Base-by-base conservation (phyloP, 176 grass and related monocot genomes). In the Oryza brachyantha region DNA sequence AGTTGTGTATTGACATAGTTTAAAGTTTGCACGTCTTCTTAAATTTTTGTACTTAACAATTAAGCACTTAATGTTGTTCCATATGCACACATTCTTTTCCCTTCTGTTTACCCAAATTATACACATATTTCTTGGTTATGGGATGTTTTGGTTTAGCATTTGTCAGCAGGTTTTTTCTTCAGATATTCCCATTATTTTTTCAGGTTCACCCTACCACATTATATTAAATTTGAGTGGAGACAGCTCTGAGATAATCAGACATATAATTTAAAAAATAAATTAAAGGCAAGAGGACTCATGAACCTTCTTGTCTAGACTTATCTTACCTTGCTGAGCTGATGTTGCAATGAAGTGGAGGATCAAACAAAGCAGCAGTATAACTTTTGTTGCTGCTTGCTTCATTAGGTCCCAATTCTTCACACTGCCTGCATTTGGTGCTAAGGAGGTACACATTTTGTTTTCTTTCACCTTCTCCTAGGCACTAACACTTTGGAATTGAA, bases 371-470 rank as follows among this genome's bases (percentile, higher is more conserved):
- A 77, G 35, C 66, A 72, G 35, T 29, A 81, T 45, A 27, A 65
- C 52, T 59, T 45, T 78, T 87, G 66, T 45, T 65, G 42, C 35
- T 6, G 27, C 19, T 66, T 86, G 28, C 39, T 81, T 81, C 70
- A 62, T 87, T 54, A 71, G 57, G 64, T 82, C 4, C 25, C 64
- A 63, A 14, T 68, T 81, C 70, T 40, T 86, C 64, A 81, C 13
- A 40, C 65, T 76, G 26, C 66, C 34, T 77, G 58, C 36, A 72
- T 60, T 78, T 83, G 58, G 45, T 64, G 26, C 45, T 82, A 87
- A 66, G 43, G 12, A 46, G 78, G 1, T 52, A 76, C 37, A 37
- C n/a, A 73, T 87, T 72, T 63, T 77, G 10, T 22, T 66, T 35
- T 78, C 45, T 70, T 81, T 63, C 21, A 37, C 41, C 27, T 75